Base-by-base conservation (phyloP, 2,329 filamentous ascomycete species). In the Bisporella sp. region DNA sequence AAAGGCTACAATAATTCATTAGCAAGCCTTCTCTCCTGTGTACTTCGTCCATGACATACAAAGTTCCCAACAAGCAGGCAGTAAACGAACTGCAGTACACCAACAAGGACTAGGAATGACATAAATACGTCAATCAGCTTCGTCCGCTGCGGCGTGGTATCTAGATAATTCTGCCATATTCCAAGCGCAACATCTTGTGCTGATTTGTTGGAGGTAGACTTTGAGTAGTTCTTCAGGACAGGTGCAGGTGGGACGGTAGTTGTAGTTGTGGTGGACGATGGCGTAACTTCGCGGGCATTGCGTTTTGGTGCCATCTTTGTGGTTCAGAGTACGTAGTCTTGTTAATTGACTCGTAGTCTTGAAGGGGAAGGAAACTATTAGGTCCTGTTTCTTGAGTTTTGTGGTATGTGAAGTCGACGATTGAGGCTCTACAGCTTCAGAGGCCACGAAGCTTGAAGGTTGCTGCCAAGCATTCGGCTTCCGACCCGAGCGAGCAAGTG, bases 71-170 rank as follows among this genome's bases (percentile, higher is more conserved):
- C 89, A 60, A 97, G 65, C 50, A 96, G 75, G 68, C 92, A 96
- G 72, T 99, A 99, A 53, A 87, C 68, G 69, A 99, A 97, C 71
- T 99, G 93, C 62, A 97, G 68, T n/a, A 74, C 89, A 46, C 90
- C 93, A 4, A 95, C 88, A 1, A 84, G 76, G 28, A 93, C 82
- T 52, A 99, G 73, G 68, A 96, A 99, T 4, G 71, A 81, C 80
- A 99, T 84, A 69, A 99, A 99, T 35, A 80, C 79, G 69, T 99
- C 93, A 55, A 97, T 79, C 54, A 99, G 79, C 78, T 95, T 93
- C 45, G 86, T 92, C 56, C 92, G 83, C 76, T 96, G 91, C 44
- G 92, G 84, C 42, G 93, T 99, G 60, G 82, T 78, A 59, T 85
- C 73, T 49, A 84, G 68, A 71, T 99, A 99, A 69, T 89, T 82